Evolutionary conservation across 2,329 filamentous ascomycete genomes (phyloP), one percentile per base, ranked within the genome.

Genomic region (Trichoderma citrinoviride): DNA sequence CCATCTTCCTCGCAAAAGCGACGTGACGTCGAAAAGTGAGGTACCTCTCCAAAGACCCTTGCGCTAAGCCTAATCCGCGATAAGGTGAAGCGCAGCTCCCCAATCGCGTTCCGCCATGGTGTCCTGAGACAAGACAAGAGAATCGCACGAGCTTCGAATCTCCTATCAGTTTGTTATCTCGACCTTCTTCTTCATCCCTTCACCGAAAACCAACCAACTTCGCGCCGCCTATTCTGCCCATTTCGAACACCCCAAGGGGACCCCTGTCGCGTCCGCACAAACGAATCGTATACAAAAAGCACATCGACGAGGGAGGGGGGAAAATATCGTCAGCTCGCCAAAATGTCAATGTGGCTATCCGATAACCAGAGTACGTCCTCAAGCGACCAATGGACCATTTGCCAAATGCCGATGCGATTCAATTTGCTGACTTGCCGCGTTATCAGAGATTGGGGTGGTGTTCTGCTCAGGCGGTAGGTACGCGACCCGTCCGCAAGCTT

Each of bases 401-500:
- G 21, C n/a, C 23, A 5, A 6, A 17, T 5, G 29, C 7, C 5
- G 5, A 37, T 47, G 8, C n/a, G 49, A 62, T 25, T 25, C 44
- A 55, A 69, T 61, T 61, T 8, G 68, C 77, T 81, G 65, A 81
- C 74, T 62, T 66, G 33, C 7, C 33, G 3, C 41, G 65, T n/a
- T 55, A 71, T 74, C 14, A 98, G 95, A 99, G 80, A 90, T 98
- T 74, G 95, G 95, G 72, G 93, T 97, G 68, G 92, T 93, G 76
- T 99, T 99, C 83, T 98, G 95, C 85, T 95, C 92, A 75, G 94
- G 93, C 74, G 94, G 93, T 97, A 89, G 71, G 91, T 90, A 78
- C 71, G 70, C 70, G 68, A 70, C 41, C 61, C 33, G 57, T 25
- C 46, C 33, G 67, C 64, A 53, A 70, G 69, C 69, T 47, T 55